These are phyloP conservation scores for Verbascum thapsus DNA, from an alignment of 257 asterid genomes.

Conservation along the genomic window DNA sequence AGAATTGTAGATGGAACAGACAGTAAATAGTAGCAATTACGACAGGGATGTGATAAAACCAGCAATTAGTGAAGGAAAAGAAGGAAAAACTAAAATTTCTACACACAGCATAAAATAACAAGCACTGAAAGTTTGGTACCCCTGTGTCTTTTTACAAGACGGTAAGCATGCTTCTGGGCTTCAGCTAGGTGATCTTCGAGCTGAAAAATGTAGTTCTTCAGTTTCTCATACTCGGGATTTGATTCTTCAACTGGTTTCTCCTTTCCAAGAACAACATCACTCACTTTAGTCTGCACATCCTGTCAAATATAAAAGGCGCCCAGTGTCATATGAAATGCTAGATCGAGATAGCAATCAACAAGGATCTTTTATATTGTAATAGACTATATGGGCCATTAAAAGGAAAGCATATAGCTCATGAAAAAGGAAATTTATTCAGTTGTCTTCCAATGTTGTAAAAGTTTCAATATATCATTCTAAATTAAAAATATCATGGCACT, in stretches of 20 bases:
- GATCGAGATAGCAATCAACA: constrained; percentile 10
- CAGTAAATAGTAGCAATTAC: background rate
- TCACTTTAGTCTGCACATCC: constrained; percentile 95
- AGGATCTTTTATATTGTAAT: constrained; percentile 9
- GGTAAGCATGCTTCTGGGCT: constrained; percentile 97
- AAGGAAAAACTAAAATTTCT: background rate
- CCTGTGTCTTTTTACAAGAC: constrained; percentile 95
- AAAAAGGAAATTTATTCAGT: background rate
- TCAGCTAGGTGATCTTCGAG: constrained; percentile 96
- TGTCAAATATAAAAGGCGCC: constrained; percentile 37
- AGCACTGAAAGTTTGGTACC: constrained; percentile 40
- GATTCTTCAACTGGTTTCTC: constrained; percentile 98
- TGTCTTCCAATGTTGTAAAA: background rate
- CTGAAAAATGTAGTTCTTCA: constrained; percentile 83
- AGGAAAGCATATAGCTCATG: background rate
- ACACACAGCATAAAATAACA: background rate
- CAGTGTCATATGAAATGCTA: constrained; percentile 27
- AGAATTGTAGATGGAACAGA: background rate
- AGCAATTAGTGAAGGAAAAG: background rate
- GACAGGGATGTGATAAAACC: background rate
- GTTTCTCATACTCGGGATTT: constrained; percentile 81
- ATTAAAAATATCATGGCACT: background rate
- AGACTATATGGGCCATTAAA: constrained; percentile 3
- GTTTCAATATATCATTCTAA: background rate
- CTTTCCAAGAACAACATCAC: constrained; percentile 97